Percentiles rank a stretch among this genome's conserved stretches.
Evolutionary conservation across 2,329 filamentous ascomycete species (phyloP).

Genomic region (Lasiodiplodia gonubiensis): DNA sequence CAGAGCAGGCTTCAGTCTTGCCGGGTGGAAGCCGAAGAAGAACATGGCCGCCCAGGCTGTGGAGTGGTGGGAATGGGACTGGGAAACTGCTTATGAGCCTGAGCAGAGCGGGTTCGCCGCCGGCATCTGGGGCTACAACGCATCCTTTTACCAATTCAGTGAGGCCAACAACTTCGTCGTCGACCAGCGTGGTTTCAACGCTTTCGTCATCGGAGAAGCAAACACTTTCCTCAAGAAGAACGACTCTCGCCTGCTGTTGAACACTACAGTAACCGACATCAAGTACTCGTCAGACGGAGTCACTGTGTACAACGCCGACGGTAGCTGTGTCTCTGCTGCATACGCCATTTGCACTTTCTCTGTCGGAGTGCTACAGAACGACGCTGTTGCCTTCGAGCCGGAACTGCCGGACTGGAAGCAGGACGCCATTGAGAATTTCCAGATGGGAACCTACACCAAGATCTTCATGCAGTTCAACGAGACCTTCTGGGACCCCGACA

Average conservation of each 20-base stretch:
- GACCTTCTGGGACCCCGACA: constrained; percentile 67
- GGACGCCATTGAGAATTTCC: constrained; percentile 66
- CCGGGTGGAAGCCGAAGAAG: constrained; percentile 66
- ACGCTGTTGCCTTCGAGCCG: constrained; percentile 64
- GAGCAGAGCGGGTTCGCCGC: constrained; percentile 63
- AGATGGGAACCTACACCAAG: constrained; percentile 76
- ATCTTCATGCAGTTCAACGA: constrained; percentile 72
- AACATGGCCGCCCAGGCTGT: constrained; percentile 63
- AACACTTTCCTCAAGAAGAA: constrained; percentile 60
- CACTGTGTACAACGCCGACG: constrained; percentile 59
- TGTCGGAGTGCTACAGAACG: constrained; percentile 69
- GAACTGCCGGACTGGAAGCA: constrained; percentile 68
- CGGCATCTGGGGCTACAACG: constrained; percentile 62
- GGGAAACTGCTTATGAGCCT: constrained; percentile 63
- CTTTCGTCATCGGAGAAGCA: constrained; percentile 63
- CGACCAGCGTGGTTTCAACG: constrained; percentile 67
- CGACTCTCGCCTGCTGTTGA: constrained; percentile 64
- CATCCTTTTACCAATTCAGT: constrained; percentile 67
- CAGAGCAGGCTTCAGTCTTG: constrained; percentile 64
- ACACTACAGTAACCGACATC: constrained; percentile 63
- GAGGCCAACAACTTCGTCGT: constrained; percentile 66
- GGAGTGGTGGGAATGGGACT: constrained; percentile 64
- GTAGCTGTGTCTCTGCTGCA: constrained; percentile 62
- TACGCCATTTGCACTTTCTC: constrained; percentile 73
- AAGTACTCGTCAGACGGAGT: constrained; percentile 60